Conservation (phyloP, 2,329 filamentous ascomycete species). For the Curvularia spicifera region DNA sequence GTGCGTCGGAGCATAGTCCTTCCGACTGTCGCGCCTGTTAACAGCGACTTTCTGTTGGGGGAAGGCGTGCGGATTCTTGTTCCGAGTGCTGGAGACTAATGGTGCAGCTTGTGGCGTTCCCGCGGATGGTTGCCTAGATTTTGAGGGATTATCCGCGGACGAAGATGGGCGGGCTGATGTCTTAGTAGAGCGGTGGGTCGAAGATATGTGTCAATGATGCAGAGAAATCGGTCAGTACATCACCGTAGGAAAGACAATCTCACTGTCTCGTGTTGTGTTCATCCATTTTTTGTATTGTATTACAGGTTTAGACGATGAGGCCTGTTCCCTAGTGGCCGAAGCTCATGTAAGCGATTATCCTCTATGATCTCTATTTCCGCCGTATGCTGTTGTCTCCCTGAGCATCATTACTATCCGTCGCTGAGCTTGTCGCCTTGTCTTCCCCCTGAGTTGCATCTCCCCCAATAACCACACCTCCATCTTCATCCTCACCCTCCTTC, state of each 20-base stretch:
- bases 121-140: not conserved
- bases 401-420: constrained; percentile 17
- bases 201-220: not conserved
- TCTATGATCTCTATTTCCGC: constrained; percentile 8
- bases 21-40: not conserved
- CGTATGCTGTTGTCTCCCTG: not conserved
- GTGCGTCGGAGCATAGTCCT: constrained; percentile 5
- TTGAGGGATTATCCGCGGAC: not conserved
- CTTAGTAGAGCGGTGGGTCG: not conserved
- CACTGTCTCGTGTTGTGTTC: not conserved
- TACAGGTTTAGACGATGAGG: not conserved
- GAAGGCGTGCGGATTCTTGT: not conserved
- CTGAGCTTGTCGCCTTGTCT: constrained; percentile 26
- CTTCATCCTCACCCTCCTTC: constrained; percentile 20
- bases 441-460: constrained; percentile 36
- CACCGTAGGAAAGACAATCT: not conserved
- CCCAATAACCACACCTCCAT: constrained; percentile 22
- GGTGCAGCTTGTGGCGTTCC: not conserved
- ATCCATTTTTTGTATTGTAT: not conserved
- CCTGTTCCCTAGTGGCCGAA: not conserved
- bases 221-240: too few species aligned
- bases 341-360: not conserved
- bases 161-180: not conserved
- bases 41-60: too few species aligned
- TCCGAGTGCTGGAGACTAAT: not conserved